Evolutionary conservation across 495 filamentous ascomycete genomes (phyloP).

Genomic region (Peziza echinospora): DNA sequence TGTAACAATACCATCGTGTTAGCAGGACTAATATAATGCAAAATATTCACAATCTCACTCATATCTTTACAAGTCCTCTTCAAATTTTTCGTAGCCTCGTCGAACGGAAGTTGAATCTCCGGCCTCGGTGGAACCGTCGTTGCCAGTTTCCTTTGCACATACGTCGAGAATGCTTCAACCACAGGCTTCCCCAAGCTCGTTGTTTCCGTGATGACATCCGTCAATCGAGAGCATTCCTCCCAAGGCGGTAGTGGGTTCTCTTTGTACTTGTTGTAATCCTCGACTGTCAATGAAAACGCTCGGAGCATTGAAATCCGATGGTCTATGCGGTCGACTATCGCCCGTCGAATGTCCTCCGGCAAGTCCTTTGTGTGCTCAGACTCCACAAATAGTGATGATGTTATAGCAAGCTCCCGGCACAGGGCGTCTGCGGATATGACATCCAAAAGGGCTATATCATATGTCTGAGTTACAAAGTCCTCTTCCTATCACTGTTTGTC

Average conservation of each 20-base stretch:
- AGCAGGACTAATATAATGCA: conserved; percentile 31
- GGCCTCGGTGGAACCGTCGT: conserved; percentile 84
- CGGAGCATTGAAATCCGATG: conserved; percentile 42
- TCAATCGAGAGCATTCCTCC: conserved; percentile 23
- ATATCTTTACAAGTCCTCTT: conserved; percentile 50
- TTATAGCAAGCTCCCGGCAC: neutral
- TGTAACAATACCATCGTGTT: neutral
- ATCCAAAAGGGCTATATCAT: conserved; percentile 54
- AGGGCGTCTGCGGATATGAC: conserved; percentile 30
- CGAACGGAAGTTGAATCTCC: conserved; percentile 53
- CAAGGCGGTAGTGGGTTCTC: conserved; percentile 23
- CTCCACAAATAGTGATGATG: neutral
- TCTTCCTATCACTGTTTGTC: conserved; percentile 46
- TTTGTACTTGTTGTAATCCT: conserved; percentile 20
- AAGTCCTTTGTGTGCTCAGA: conserved; percentile 18
- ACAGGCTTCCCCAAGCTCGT: conserved; percentile 42
- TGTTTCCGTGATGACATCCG: conserved; percentile 33
- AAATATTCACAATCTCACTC: conserved; percentile 41
- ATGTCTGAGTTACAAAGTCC: conserved; percentile 82
- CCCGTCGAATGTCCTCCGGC: conserved; percentile 30
- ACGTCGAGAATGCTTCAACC: conserved; percentile 62
- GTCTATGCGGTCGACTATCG: conserved; percentile 38
- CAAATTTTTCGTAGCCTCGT: conserved; percentile 48
- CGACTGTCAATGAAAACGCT: conserved; percentile 27
- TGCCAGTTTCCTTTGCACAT: conserved; percentile 70